Conservation (phyloP, 257 asterid genomes). For the Echites panduratus region DNA sequence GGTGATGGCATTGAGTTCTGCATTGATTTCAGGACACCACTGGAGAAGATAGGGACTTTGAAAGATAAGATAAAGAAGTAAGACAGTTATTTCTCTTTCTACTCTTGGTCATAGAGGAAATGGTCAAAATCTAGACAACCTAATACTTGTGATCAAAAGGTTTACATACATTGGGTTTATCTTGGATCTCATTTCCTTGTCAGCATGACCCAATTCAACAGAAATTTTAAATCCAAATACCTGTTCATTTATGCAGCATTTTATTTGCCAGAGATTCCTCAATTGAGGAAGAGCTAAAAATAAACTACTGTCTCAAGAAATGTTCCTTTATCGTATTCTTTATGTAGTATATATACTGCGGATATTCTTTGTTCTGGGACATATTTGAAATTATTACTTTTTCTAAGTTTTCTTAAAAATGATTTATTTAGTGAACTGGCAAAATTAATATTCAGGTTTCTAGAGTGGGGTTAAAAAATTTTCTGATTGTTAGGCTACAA, state of each 20-base stretch:
- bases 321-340: background rate
- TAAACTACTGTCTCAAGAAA: background rate
- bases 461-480: background rate
- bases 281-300: background rate
- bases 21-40: constrained; percentile 64
- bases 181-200: background rate
- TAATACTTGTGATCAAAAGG: background rate
- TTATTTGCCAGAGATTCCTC: background rate
- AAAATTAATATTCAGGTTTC: background rate
- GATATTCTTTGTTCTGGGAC: background rate
- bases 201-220: background rate
- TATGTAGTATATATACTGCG: background rate
- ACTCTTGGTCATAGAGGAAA: background rate
- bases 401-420: background rate
- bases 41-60: constrained; percentile 64
- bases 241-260: background rate
- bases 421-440: background rate
- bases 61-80: constrained; percentile 64
- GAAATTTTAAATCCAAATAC: background rate
- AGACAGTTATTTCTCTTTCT: constrained; percentile 16
- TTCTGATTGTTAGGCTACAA: background rate
- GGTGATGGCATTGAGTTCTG: constrained; percentile 68
- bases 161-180: background rate
- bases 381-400: background rate
- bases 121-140: background rate